Evolutionary conservation across 2,329 filamentous ascomycete genomes (phyloP).

Genomic region (Malbranchea zuffiana): DNA sequence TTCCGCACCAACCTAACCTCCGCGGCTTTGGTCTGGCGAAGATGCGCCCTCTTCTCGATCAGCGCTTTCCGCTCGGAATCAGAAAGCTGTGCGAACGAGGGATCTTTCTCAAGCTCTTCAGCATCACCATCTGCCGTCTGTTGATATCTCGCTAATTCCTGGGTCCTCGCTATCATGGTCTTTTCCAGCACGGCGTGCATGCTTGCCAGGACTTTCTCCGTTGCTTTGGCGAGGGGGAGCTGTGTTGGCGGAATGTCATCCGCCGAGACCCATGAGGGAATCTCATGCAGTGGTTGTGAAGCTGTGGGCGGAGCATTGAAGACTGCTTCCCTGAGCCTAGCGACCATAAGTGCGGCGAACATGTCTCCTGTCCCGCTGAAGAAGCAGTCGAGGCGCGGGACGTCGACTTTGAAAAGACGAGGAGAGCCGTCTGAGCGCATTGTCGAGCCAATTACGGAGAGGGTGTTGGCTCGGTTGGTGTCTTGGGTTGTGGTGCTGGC

Average conservation of each 20-base stretch:
- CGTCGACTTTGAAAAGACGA: slow-evolving; percentile 78
- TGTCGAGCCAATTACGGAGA: slow-evolving; percentile 68
- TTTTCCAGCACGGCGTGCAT: slow-evolving; percentile 77
- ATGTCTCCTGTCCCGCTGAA: slow-evolving; percentile 97
- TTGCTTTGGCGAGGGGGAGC: slow-evolving; percentile 70
- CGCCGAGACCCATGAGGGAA: slow-evolving; percentile 61
- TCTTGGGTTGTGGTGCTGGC: slow-evolving; percentile 26
- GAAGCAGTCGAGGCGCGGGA: slow-evolving; percentile 81
- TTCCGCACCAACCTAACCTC: slow-evolving; percentile 78
- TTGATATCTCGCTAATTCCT: slow-evolving; percentile 43
- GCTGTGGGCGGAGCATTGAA: slow-evolving; percentile 39
- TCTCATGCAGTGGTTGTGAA: slow-evolving; percentile 38
- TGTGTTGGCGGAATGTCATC: slow-evolving; percentile 59
- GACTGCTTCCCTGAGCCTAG: slow-evolving; percentile 76
- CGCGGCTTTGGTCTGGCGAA: slow-evolving; percentile 69
- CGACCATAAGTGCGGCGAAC: slow-evolving; percentile 87
- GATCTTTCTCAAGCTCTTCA: slow-evolving; percentile 16
- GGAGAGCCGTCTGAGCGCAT: slow-evolving; percentile 52
- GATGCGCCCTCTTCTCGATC: slow-evolving; percentile 48
- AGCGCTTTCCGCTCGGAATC: slow-evolving; percentile 37
- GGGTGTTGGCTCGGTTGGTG: slow-evolving; percentile 29
- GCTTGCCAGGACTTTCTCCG: slow-evolving; percentile 76
- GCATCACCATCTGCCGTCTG: too few species aligned
- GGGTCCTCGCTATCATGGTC: slow-evolving; percentile 55
- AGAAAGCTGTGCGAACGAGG: slow-evolving; percentile 9